These are phyloP conservation scores for Tulasnella sp. DNA, from an alignment of 768 basidiomycete species.

Conservation along the genomic window DNA sequence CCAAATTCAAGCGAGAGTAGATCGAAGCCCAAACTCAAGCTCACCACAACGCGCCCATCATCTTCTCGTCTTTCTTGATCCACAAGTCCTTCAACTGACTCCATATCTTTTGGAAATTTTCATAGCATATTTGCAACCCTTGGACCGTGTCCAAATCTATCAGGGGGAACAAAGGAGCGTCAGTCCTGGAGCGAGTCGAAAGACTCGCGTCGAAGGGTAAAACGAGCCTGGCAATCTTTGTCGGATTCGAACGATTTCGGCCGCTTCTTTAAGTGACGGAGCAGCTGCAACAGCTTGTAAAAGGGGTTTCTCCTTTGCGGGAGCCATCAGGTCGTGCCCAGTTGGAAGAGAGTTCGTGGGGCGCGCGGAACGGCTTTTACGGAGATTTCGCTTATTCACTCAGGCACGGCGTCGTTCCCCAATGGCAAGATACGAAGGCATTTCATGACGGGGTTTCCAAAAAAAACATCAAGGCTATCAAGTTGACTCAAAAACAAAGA, in stretches of 20 bases:
- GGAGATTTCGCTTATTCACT: background rate
- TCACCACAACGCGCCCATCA: constrained; percentile 8
- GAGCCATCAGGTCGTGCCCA: background rate
- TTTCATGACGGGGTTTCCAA: too few relatives aligned
- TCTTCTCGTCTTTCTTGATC: constrained; percentile 9
- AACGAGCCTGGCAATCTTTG: constrained; percentile 7
- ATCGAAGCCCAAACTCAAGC: background rate
- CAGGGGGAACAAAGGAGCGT: background rate
- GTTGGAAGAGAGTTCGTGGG: background rate
- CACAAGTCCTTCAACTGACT: constrained; percentile 13
- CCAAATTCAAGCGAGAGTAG: background rate
- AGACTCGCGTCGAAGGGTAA: background rate
- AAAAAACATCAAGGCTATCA: background rate
- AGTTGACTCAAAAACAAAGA: background rate
- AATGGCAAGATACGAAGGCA: too few relatives aligned
- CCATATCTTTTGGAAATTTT: background rate
- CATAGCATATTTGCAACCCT: constrained; percentile 4
- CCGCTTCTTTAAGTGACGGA: constrained; percentile 1
- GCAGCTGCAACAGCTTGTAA: background rate
- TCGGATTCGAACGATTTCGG: constrained; percentile 1
- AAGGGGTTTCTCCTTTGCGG: background rate
- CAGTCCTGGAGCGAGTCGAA: background rate
- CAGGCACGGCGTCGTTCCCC: background rate
- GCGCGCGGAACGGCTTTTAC: background rate
- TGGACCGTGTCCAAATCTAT: constrained; percentile 6